Conservation (phyloP, 352 stramenopile genomes). For the Phytophthora parvispora region DNA sequence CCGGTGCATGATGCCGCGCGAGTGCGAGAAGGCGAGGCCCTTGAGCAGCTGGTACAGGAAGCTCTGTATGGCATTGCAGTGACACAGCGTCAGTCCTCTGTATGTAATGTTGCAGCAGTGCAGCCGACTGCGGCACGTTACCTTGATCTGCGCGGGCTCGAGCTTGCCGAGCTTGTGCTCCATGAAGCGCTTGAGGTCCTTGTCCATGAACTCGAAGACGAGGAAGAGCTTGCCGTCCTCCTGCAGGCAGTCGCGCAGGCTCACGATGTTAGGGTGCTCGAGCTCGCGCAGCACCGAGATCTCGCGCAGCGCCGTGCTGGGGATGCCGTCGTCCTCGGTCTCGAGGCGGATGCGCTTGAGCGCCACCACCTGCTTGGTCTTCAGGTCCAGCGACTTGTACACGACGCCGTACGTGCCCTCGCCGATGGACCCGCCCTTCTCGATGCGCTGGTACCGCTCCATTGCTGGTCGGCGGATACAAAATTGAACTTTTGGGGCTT, state of each 20-base stretch:
- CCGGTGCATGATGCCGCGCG: constrained; percentile 90
- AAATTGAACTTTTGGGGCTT: neutral
- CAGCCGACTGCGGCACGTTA: constrained; percentile 3
- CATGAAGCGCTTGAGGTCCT: constrained; percentile 98
- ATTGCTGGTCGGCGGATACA: constrained; percentile 36
- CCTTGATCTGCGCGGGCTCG: constrained; percentile 73
- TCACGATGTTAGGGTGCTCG: constrained; percentile 98
- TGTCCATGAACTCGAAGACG: constrained; percentile 99
- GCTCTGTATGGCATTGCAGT: constrained; percentile 26
- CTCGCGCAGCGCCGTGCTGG: constrained; percentile 98
- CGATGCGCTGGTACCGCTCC: constrained; percentile 94
- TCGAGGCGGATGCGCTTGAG: constrained; percentile 98
- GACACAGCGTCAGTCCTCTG: neutral
- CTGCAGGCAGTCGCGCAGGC: constrained; percentile 96
- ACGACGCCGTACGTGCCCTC: constrained; percentile 98
- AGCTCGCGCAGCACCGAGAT: constrained; percentile 99
- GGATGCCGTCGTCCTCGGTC: constrained; percentile 99
- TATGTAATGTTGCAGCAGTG: too few species aligned
- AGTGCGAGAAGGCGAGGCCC: constrained; percentile 90
- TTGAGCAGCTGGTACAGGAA: constrained; percentile 91
- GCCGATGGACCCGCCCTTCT: constrained; percentile 94
- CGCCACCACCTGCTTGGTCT: constrained; percentile 93
- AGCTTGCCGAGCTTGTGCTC: constrained; percentile 87
- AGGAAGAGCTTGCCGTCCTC: constrained; percentile 98
- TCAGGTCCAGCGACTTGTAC: constrained; percentile 96